A percentile compares a stretch with the other conserved stretches of the same genome.
Evolutionary conservation across 1,139 yeast genomes (phyloP).

Genomic region (Saccharomyces pastorianus): DNA sequence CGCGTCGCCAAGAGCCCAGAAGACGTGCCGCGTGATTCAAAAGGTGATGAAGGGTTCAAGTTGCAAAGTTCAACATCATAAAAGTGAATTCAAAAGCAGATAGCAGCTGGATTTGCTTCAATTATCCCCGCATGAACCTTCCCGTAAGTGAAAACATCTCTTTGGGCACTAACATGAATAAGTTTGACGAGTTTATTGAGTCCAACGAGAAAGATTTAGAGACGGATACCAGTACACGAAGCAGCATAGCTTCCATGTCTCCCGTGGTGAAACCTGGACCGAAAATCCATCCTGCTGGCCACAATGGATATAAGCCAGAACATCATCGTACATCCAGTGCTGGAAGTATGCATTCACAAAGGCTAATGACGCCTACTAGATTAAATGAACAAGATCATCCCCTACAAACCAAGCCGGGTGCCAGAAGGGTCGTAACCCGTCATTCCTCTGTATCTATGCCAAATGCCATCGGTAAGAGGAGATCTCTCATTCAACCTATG

Average conservation of each 20-base stretch:
- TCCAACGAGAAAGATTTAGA: slow-evolving; percentile 19
- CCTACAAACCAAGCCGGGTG: slow-evolving; percentile 1
- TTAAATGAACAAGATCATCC: slow-evolving; percentile 12
- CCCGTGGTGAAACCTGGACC: neutral
- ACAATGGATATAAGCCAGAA: neutral
- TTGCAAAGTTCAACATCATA: neutral
- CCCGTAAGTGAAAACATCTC: neutral
- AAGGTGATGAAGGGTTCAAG: neutral
- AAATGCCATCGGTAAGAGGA: slow-evolving; percentile 17
- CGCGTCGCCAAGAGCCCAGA: neutral
- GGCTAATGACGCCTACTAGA: slow-evolving; percentile 11
- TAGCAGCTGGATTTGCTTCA: neutral
- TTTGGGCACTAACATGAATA: slow-evolving; percentile 11
- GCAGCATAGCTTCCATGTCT: slow-evolving; percentile 5
- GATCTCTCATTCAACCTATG: slow-evolving; percentile 29
- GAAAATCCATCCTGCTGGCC: neutral
- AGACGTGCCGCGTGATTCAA: neutral
- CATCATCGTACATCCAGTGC: neutral
- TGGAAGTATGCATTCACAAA: slow-evolving; percentile 2
- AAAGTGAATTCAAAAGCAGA: neutral
- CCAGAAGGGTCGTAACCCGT: neutral
- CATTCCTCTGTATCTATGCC: neutral
- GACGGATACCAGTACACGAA: slow-evolving; percentile 22
- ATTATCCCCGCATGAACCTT: neutral
- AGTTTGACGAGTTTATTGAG: slow-evolving; percentile 25